Conservation (phyloP, 345 rosid species). For the Salix dunnii region DNA sequence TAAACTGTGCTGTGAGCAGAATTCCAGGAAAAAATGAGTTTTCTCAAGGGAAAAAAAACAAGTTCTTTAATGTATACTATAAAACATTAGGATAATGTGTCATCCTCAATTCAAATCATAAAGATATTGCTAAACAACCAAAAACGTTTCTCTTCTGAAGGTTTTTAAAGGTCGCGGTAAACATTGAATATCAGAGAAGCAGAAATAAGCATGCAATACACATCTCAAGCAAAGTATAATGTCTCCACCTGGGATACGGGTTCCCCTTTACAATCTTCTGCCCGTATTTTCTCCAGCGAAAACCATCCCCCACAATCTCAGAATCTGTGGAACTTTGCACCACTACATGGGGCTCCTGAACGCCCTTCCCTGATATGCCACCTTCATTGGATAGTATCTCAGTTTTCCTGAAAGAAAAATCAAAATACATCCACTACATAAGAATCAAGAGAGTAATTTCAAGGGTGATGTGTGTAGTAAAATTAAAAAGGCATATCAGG, state of each 20-base stretch:
- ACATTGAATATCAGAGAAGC: not conserved
- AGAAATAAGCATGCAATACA: not conserved
- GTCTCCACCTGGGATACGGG: conserved; percentile 73
- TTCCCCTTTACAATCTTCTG: conserved; percentile 96
- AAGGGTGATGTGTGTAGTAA: not conserved
- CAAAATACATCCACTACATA: not conserved
- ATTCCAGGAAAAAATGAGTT: not conserved
- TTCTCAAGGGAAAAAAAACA: not conserved
- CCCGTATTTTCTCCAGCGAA: conserved; percentile 98
- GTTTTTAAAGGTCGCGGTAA: not conserved
- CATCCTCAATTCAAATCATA: not conserved
- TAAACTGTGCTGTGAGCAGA: conserved; percentile 7
- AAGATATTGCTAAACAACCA: not conserved
- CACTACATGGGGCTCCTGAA: conserved; percentile 35
- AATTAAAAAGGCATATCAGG: not conserved
- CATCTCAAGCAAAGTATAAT: not conserved
- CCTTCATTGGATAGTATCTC: conserved; percentile 56
- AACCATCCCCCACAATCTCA: conserved; percentile 82
- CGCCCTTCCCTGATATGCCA: conserved; percentile 37
- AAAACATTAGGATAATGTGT: not conserved
- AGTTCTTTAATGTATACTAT: not conserved
- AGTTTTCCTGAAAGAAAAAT: conserved; percentile 41
- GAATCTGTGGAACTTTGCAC: conserved; percentile 56
- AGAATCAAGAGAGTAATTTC: not conserved
- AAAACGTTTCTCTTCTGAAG: not conserved